These are phyloP conservation scores for Venturia aucupariae DNA, from an alignment of 2,329 filamentous ascomycete genomes.

Conservation along the genomic window DNA sequence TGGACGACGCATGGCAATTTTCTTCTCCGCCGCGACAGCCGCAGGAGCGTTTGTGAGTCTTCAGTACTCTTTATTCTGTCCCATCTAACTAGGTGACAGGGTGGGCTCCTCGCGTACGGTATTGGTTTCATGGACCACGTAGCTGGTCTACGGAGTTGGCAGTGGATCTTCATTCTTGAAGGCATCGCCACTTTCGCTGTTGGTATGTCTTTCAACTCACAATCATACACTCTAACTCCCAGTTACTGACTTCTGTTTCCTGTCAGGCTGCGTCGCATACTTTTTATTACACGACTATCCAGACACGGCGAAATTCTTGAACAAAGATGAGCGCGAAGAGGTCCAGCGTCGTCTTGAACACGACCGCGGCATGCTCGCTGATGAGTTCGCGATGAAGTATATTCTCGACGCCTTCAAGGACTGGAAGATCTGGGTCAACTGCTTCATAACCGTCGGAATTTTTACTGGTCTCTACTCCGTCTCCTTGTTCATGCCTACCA, in stretches of 20 bases:
- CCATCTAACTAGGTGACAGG: constrained; percentile 18
- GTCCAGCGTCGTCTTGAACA: constrained; percentile 18
- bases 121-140: constrained; percentile 48
- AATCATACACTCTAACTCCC: constrained; percentile 13
- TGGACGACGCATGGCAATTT: constrained; percentile 52
- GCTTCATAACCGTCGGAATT: constrained; percentile 11
- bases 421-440: constrained; percentile 36
- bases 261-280: constrained; percentile 31
- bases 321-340: constrained; percentile 36
- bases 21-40: constrained; percentile 47
- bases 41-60: constrained; percentile 39
- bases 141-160: constrained; percentile 55
- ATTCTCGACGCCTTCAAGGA: constrained; percentile 24
- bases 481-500: constrained; percentile 43
- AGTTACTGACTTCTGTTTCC: constrained; percentile 23
- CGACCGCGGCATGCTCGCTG: constrained; percentile 18
- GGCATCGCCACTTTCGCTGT: constrained; percentile 15
- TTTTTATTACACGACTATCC: constrained; percentile 60
- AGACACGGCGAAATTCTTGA: constrained; percentile 48
- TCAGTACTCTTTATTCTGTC: neutral
- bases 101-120: constrained; percentile 43
- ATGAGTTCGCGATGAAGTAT: constrained; percentile 20
- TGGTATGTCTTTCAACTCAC: neutral
- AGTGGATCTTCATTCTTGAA: constrained; percentile 60
- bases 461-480: constrained; percentile 37